Evolutionary conservation across 2,329 filamentous ascomycete species (phyloP).

Genomic region (Verticillium nubilum): DNA sequence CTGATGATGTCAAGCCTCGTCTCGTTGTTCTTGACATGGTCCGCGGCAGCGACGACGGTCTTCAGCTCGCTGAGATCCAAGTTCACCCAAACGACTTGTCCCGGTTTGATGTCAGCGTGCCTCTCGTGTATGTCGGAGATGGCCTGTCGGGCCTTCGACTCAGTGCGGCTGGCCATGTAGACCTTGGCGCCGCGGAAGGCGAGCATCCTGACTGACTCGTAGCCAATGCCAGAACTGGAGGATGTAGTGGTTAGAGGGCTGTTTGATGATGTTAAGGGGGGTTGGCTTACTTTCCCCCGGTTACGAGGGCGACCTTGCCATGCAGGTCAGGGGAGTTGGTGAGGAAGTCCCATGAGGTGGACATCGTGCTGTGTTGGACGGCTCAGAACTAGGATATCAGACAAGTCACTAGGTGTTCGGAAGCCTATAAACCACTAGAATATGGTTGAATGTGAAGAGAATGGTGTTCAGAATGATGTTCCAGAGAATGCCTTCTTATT

Average conservation of each 20-base stretch:
- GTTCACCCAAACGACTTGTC: constrained; percentile 12
- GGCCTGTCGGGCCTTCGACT: constrained; percentile 12
- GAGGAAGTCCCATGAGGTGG: constrained; percentile 8
- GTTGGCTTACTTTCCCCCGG: constrained; percentile 17
- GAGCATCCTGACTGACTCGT: constrained; percentile 16
- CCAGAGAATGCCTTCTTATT: no score
- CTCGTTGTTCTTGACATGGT: constrained; percentile 14
- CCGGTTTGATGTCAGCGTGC: constrained; percentile 6
- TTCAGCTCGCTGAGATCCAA: constrained; percentile 17
- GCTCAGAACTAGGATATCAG: no score
- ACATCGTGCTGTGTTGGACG: no score
- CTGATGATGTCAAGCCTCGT: constrained; percentile 19
- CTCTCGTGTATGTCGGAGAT: constrained; percentile 4
- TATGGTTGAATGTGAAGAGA: no score
- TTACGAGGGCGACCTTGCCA: constrained; percentile 19
- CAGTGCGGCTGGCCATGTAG: constrained; percentile 17
- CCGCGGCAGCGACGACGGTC: constrained; percentile 13
- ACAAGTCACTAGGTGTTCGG: no score
- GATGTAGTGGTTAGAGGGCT: neutral
- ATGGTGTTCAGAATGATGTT: no score
- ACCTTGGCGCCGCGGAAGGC: constrained; percentile 19
- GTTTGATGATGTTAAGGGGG: neutral
- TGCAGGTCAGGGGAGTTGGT: constrained; percentile 14
- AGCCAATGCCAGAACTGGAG: constrained; percentile 16
- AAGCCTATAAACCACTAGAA: no score